phyloP scores from a whole-genome alignment of 1,139 yeast species.

The Debaryomyces robertsiae region DNA sequence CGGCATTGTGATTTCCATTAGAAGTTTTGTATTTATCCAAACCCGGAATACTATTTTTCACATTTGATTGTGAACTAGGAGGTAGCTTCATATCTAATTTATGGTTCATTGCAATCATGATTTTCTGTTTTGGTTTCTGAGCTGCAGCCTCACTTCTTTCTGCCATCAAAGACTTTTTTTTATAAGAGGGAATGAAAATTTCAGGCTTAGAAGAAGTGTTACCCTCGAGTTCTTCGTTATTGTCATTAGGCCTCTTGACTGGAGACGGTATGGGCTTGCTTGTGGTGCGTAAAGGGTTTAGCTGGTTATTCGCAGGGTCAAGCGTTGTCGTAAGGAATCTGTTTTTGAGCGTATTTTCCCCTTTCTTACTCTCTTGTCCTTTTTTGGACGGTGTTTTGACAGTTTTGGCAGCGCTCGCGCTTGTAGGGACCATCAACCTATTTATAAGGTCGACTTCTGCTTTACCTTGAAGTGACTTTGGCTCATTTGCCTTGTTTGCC shows the following conservation, averaged over 20 bases:
- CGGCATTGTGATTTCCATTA: not conserved
- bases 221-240: constrained; percentile 17
- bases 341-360: constrained; percentile 21
- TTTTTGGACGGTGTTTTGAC: constrained; percentile 14
- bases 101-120: constrained; percentile 33
- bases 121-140: constrained; percentile 32
- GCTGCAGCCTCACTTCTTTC: constrained; percentile 34
- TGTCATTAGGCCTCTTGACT: constrained; percentile 10
- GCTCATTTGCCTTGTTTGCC: not conserved
- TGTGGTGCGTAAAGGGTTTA: constrained; percentile 17
- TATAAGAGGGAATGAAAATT: constrained; percentile 24
- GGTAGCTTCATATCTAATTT: constrained; percentile 20
- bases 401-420: constrained; percentile 33
- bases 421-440: constrained; percentile 32
- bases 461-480: constrained; percentile 8
- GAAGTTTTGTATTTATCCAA: not conserved
- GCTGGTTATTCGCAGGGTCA: constrained; percentile 28
- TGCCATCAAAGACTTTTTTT: constrained; percentile 36
- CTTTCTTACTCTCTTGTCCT: constrained; percentile 11
- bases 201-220: constrained; percentile 20
- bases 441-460: constrained; percentile 19
- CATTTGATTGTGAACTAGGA: not conserved
- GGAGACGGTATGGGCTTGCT: constrained; percentile 18
- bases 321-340: constrained; percentile 41
- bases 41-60: not conserved